Evolutionary conservation across 768 basidiomycete genomes (phyloP), one percentile per base, ranked within the genome.

Genomic region (Amanita jacksonii): DNA sequence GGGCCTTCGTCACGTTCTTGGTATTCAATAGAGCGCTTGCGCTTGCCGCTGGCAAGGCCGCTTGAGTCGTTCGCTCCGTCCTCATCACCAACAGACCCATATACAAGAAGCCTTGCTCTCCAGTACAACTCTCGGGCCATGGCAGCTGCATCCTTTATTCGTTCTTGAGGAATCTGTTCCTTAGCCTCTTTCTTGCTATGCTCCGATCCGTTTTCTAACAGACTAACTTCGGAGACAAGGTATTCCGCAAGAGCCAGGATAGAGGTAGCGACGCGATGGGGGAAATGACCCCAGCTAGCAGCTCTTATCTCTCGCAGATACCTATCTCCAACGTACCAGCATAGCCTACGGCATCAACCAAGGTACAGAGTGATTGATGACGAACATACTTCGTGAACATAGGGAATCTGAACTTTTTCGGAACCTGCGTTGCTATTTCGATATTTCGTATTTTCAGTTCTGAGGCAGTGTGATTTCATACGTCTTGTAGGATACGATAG

Each of bases 401-500:
- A 1, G 90, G 90, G 54, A 88, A 93, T 34, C 86, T 73, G 60
- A 91, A 92, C 60, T 87, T 87, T 61, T 86, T 91, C 0, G 94
- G 92, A 1, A 97, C 94, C 45, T 85, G 83, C 1, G 93, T 97
- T 2, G 76, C 72, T 50, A 89, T 86, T 61, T 99, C 94, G 53
- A 99, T 96, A 39, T 91, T 80, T 38, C 91, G 72, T 18, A 99
- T 76, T 47, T 79, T 77, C 15, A 98, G 69, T 63, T 99, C 91
- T 94, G 20, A 15, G 28, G 28, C 6, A 9, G 20, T 4, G 6
- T 7, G 3, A 30, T 20, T 19, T 30, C 15, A 30, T 13, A 19
- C 9, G 15, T 41, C 28, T 12, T 13, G 9, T 16, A 4, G 22
- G 31, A 20, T 13, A 9, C 20, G 33, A 19, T 23, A 42, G 47